Evolutionary conservation across 2,329 filamentous ascomycete species (phyloP).

Genomic region (Conoideocrella luteorostrata): DNA sequence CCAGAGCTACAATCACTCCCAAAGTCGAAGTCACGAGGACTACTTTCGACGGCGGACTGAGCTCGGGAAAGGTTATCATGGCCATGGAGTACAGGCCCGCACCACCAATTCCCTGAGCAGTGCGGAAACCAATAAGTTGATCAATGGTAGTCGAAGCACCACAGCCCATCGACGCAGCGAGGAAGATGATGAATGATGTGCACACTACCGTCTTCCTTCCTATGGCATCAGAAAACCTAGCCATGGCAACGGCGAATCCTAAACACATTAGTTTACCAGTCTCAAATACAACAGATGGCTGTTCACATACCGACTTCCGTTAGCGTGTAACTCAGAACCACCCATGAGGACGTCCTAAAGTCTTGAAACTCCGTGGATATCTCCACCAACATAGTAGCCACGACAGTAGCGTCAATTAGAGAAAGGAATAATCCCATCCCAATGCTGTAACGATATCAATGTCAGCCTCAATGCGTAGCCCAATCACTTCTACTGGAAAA

Average conservation of each 20-base stretch:
- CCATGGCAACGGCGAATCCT: conserved; percentile 42
- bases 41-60: conserved; percentile 34
- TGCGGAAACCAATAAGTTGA: conserved; percentile 43
- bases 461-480: background rate
- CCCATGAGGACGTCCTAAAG: conserved; percentile 42
- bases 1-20: conserved; percentile 40
- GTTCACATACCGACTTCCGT: conserved; percentile 44
- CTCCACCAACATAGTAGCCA: conserved; percentile 50
- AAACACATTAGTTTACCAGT: background rate
- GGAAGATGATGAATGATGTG: conserved; percentile 46
- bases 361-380: conserved; percentile 46
- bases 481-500: background rate
- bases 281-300: background rate
- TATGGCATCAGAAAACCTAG: conserved; percentile 46
- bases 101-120: conserved; percentile 45
- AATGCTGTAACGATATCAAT: conserved; percentile 27
- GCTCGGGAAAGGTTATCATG: conserved; percentile 48
- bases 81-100: conserved; percentile 41
- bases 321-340: conserved; percentile 49
- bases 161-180: conserved; percentile 50
- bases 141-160: conserved; percentile 26
- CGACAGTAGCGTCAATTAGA: conserved; percentile 51
- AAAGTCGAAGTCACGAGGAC: conserved; percentile 41
- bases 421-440: conserved; percentile 50
- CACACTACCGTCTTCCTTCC: conserved; percentile 46